These are phyloP conservation scores for Moniliophthora roreri DNA, from an alignment of 1,284 basidiomycete genomes.

Conservation along the genomic window DNA sequence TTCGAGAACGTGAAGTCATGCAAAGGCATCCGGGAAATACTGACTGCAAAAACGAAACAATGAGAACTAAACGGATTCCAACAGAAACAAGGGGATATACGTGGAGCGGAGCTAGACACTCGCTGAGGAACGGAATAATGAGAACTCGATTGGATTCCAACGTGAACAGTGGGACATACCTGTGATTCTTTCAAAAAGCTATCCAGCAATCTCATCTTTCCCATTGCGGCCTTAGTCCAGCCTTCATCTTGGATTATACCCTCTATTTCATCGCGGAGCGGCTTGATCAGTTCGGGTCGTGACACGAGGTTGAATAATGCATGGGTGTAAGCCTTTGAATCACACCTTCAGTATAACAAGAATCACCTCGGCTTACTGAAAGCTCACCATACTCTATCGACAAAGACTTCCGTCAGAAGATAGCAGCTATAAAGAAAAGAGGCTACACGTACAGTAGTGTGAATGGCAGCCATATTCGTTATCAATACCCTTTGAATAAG, in stretches of 20 bases:
- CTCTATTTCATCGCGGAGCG: constrained; percentile 34
- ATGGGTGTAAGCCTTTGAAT: constrained; percentile 25
- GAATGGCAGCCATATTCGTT: constrained; percentile 36
- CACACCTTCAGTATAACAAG: not conserved
- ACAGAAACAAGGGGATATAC: constrained; percentile 15
- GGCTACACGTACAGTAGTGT: constrained; percentile 23
- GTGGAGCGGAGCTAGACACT: constrained; percentile 20
- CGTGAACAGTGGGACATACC: constrained; percentile 22
- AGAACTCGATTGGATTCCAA: constrained; percentile 13
- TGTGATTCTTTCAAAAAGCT: constrained; percentile 34
- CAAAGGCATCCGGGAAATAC: constrained; percentile 12
- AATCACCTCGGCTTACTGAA: not conserved
- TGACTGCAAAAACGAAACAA: constrained; percentile 8
- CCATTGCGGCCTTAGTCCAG: constrained; percentile 32
- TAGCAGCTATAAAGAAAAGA: not conserved
- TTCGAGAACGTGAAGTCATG: constrained; percentile 23
- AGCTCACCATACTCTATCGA: not conserved
- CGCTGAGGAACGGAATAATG: too few species aligned
- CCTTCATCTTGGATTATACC: constrained; percentile 26
- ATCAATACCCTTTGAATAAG: constrained; percentile 29
- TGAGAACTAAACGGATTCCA: not conserved
- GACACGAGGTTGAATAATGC: constrained; percentile 32
- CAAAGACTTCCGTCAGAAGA: not conserved
- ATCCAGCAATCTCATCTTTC: constrained; percentile 34
- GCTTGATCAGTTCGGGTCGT: constrained; percentile 28